These are phyloP conservation scores for Zalaria sp. DNA, from an alignment of 2,329 filamentous ascomycete species.

Conservation along the genomic window DNA sequence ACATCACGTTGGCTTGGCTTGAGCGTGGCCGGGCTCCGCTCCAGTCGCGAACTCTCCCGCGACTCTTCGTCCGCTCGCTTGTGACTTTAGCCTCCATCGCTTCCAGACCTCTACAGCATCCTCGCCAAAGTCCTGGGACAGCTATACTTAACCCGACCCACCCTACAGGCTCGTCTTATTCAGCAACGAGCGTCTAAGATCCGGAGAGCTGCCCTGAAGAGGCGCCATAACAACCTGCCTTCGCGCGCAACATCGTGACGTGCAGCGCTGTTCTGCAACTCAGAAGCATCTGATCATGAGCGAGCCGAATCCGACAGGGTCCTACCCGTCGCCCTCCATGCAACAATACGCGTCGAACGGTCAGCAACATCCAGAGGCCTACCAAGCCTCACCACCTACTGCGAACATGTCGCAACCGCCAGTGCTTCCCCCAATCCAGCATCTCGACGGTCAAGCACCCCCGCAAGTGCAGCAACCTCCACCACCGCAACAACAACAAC, in stretches of 20 bases:
- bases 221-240: not conserved
- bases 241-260: not conserved
- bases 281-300: not conserved
- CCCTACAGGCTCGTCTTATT: not conserved
- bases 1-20: too few relatives aligned
- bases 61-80: not conserved
- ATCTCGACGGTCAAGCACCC: constrained; percentile 8
- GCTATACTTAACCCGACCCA: not conserved
- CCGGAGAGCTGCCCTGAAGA: not conserved
- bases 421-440: constrained; percentile 12
- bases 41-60: too few relatives aligned
- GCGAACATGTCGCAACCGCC: constrained; percentile 3
- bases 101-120: not conserved
- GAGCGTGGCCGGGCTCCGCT: too few relatives aligned
- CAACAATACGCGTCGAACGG: not conserved
- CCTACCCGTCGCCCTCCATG: not conserved
- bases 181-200: not conserved
- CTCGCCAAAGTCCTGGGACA: not conserved
- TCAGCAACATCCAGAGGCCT: not conserved
- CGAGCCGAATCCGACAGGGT: not conserved
- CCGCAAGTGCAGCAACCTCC: not conserved
- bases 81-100: not conserved
- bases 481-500: constrained; percentile 4
- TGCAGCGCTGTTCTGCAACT: not conserved
- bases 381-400: not conserved